A percentile compares a stretch with the other conserved stretches of the same genome.
Conservation (phyloP, 2,329 filamentous ascomycete genomes). For the Rhynchosporium agropyri region DNA sequence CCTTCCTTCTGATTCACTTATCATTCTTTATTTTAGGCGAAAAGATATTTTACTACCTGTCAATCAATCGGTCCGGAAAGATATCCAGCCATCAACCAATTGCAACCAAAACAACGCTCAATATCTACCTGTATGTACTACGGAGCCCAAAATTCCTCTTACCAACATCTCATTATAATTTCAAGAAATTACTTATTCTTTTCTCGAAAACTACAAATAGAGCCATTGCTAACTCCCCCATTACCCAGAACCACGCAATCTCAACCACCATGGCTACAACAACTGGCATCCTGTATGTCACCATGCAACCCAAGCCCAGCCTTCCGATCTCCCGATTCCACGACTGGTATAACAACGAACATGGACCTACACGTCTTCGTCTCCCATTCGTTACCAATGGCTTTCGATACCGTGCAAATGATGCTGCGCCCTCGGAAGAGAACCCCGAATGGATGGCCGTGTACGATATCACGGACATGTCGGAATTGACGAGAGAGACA, state of each 20-base stretch:
- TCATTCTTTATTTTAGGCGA: not conserved
- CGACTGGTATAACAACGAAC: slow-evolving; percentile 94
- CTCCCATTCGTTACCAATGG: slow-evolving; percentile 76
- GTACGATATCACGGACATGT: slow-evolving; percentile 80
- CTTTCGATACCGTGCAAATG: slow-evolving; percentile 73
- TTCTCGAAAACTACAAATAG: no score
- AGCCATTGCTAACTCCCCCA: not conserved
- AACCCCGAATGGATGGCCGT: slow-evolving; percentile 74
- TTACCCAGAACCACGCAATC: not conserved
- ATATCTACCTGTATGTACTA: no score
- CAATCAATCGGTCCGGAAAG: no score
- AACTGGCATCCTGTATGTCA: slow-evolving; percentile 79
- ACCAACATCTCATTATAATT: no score
- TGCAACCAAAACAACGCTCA: no score
- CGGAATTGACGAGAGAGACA: slow-evolving; percentile 66
- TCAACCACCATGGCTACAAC: slow-evolving; percentile 26
- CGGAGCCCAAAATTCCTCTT: no score
- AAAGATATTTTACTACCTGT: not conserved
- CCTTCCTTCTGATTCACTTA: slow-evolving; percentile 3
- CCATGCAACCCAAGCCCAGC: slow-evolving; percentile 77
- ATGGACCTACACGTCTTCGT: slow-evolving; percentile 79
- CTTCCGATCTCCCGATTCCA: slow-evolving; percentile 69
- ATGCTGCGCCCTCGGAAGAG: slow-evolving; percentile 46
- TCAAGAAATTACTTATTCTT: no score
- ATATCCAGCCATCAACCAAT: not conserved